Conservation (phyloP, 495 filamentous ascomycete species). For the Immersiella caudata region DNA sequence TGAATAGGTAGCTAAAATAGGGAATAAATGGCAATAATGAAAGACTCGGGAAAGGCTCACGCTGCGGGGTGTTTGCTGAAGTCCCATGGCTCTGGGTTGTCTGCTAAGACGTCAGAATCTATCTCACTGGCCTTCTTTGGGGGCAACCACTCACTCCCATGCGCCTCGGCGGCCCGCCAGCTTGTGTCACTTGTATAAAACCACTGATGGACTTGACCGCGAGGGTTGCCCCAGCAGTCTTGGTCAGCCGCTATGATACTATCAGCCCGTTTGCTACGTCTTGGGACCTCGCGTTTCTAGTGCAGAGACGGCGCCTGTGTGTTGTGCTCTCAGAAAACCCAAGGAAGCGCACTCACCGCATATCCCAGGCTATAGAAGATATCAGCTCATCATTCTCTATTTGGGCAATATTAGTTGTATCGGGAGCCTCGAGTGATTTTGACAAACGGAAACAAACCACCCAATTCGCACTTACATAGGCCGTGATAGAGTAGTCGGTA, state of each 20-base stretch:
- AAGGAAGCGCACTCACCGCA: neutral
- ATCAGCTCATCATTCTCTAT: no score
- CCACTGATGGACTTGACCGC: constrained; percentile 65
- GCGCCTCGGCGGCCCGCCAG: constrained; percentile 52
- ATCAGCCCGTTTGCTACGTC: neutral
- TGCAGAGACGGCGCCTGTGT: neutral
- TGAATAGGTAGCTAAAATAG: no score
- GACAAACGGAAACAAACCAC: no score
- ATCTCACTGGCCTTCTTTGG: no score
- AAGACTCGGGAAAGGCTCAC: no score
- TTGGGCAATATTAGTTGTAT: no score
- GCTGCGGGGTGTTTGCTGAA: constrained; percentile 61
- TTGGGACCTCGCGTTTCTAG: no score
- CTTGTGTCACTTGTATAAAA: constrained; percentile 65
- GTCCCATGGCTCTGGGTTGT: constrained; percentile 61
- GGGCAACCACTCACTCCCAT: constrained; percentile 43
- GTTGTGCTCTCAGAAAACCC: neutral
- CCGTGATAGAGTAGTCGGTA: constrained; percentile 64
- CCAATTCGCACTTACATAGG: no score
- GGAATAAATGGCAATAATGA: no score
- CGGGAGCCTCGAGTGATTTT: no score
- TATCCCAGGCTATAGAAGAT: no score
- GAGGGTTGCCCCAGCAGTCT: constrained; percentile 60
- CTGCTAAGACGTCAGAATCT: constrained; percentile 23
- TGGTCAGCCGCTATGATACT: constrained; percentile 60